These are phyloP conservation scores for Leccinum ochraceum DNA, from an alignment of 768 basidiomycete species.

Conservation along the genomic window DNA sequence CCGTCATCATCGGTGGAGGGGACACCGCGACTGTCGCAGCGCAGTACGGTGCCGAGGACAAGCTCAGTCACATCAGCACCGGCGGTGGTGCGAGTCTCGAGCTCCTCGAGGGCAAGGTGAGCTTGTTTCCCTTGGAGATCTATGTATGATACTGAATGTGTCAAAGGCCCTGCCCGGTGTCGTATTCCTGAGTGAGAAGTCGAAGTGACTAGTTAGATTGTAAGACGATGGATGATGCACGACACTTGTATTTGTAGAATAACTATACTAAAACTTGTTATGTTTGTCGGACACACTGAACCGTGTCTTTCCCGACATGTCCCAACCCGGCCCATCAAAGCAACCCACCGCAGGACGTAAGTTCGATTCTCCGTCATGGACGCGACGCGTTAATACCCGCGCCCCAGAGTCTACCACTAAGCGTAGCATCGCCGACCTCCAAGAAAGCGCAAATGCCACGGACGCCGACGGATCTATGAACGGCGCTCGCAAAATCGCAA, in stretches of 20 bases:
- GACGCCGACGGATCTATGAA: conserved; percentile 21
- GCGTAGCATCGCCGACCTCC: conserved; percentile 18
- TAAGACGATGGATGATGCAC: conserved; percentile 14
- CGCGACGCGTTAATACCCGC: background rate
- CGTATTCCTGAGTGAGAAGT: conserved; percentile 84
- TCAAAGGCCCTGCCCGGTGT: conserved; percentile 84
- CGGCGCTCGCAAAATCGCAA: conserved; percentile 23
- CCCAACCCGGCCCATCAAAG: conserved; percentile 17
- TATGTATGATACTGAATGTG: conserved; percentile 18
- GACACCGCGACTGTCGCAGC: conserved; percentile 96
- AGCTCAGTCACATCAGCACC: conserved; percentile 95
- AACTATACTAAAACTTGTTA: conserved; percentile 16
- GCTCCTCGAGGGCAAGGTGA: conserved; percentile 95
- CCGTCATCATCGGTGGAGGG: conserved; percentile 94
- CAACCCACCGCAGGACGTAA: conserved; percentile 6
- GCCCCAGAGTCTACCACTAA: conserved; percentile 17
- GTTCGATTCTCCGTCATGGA: conserved; percentile 5
- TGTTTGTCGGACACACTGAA: background rate
- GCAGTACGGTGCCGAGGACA: conserved; percentile 80
- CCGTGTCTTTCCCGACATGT: background rate
- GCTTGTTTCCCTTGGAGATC: conserved; percentile 11
- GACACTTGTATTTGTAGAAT: conserved; percentile 19
- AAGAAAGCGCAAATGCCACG: conserved; percentile 12
- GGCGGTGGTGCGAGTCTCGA: conserved; percentile 94
- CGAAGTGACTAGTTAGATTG: conserved; percentile 16